Percentiles rank a stretch among this genome's conserved stretches.
These are phyloP conservation scores for Knufia fluminis DNA, from an alignment of 2,329 filamentous ascomycete species.

Conservation along the genomic window DNA sequence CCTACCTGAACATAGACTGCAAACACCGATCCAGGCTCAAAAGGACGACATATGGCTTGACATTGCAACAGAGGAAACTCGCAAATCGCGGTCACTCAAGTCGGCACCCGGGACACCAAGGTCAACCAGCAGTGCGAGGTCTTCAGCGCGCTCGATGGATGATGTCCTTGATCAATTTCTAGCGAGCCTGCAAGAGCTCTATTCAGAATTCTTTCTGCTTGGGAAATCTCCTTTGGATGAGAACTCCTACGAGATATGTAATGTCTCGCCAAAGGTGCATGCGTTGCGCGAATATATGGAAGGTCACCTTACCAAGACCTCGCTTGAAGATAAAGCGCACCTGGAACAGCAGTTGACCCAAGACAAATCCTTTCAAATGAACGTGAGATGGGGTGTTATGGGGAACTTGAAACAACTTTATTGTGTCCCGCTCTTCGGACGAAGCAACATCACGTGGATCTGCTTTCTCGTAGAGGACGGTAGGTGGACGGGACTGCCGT, in stretches of 20 bases:
- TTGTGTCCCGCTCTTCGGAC: slow-evolving; percentile 24
- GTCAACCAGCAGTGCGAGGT: neutral
- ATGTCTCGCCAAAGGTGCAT: slow-evolving; percentile 23
- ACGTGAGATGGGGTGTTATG: slow-evolving; percentile 24
- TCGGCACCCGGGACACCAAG: neutral
- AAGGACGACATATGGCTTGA: slow-evolving; percentile 22
- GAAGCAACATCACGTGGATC: slow-evolving; percentile 22
- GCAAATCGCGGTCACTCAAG: slow-evolving; percentile 10
- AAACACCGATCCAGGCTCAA: neutral
- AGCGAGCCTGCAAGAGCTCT: slow-evolving; percentile 21
- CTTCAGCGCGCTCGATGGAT: slow-evolving; percentile 11
- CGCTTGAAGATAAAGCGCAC: slow-evolving; percentile 14
- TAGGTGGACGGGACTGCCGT: slow-evolving; percentile 1
- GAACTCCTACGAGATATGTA: slow-evolving; percentile 25
- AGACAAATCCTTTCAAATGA: slow-evolving; percentile 19
- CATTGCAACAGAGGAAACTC: slow-evolving; percentile 19
- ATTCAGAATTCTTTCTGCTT: slow-evolving; percentile 26
- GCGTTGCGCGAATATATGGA: slow-evolving; percentile 23
- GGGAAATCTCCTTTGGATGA: slow-evolving; percentile 21
- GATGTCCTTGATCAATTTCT: slow-evolving; percentile 23
- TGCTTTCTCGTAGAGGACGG: slow-evolving; percentile 23
- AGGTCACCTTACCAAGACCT: slow-evolving; percentile 24
- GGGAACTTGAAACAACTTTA: slow-evolving; percentile 24
- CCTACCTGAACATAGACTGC: slow-evolving; percentile 13
- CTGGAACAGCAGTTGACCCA: slow-evolving; percentile 17